Percentiles rank a stretch among this genome's conserved stretches.
Evolutionary conservation across 352 stramenopile genomes (phyloP).

Genomic region (Pythium scleroteichum): DNA sequence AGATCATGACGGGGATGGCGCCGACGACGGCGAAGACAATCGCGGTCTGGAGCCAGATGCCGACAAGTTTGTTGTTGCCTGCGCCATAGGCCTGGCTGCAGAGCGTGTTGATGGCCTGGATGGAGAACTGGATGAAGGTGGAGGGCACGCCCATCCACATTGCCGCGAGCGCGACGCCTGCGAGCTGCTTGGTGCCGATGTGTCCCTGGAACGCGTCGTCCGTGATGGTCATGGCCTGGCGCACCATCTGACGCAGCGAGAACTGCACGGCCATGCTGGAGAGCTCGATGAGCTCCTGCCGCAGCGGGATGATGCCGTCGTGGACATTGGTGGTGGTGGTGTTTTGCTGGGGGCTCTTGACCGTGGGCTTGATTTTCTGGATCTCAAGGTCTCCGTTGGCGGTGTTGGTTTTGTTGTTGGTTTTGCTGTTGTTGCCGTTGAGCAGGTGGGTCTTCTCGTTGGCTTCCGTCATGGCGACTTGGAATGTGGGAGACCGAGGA

Average conservation of each 20-base stretch:
- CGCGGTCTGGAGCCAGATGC: conserved; percentile 52
- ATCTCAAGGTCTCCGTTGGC: conserved; percentile 25
- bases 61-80: conserved; percentile 51
- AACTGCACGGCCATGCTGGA: conserved; percentile 48
- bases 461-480: conserved; percentile 15
- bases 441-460: conserved; percentile 30
- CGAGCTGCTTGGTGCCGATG: conserved; percentile 49
- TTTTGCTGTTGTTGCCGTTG: neutral
- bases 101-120: conserved; percentile 52
- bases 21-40: conserved; percentile 39
- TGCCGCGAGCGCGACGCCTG: conserved; percentile 40
- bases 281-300: conserved; percentile 39
- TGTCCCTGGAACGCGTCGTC: conserved; percentile 47
- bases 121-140: conserved; percentile 49
- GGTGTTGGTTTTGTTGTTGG: no score
- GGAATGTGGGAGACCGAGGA: neutral
- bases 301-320: conserved; percentile 29
- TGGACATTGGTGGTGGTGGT: neutral
- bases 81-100: conserved; percentile 55
- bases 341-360: conserved; percentile 10
- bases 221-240: conserved; percentile 48
- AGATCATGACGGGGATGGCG: conserved; percentile 45
- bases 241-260: conserved; percentile 46
- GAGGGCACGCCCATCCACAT: conserved; percentile 53
- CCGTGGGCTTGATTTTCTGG: conserved; percentile 20